phyloP scores from a whole-genome alignment of 805 yeast species.

The Ogataea minuta region DNA sequence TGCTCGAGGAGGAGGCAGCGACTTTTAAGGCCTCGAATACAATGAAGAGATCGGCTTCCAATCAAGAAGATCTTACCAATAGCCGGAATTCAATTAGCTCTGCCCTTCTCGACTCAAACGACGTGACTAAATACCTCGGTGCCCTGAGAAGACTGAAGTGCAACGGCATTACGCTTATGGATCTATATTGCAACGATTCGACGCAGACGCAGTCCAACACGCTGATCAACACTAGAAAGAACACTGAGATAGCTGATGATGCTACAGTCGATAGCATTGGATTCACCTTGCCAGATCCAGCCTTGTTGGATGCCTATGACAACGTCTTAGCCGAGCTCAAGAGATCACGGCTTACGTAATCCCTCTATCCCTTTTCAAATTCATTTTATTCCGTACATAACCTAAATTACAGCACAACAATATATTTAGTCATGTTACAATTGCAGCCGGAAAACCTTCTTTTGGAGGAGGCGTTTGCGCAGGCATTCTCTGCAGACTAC shows the following conservation, averaged over 20 bases:
- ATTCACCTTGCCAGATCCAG: neutral
- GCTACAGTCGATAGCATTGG: slow-evolving; percentile 6
- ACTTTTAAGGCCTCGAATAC: slow-evolving; percentile 16
- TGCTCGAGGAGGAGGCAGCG: slow-evolving; percentile 24
- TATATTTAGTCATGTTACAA: slow-evolving; percentile 67
- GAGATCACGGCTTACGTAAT: neutral
- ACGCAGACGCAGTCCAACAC: slow-evolving; percentile 17
- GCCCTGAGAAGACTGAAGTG: slow-evolving; percentile 39
- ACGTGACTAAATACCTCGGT: slow-evolving; percentile 38
- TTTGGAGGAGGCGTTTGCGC: slow-evolving; percentile 75
- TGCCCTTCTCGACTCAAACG: slow-evolving; percentile 34
- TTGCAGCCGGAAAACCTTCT: slow-evolving; percentile 82
- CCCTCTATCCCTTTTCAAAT: no score
- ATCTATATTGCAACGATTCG: slow-evolving; percentile 21
- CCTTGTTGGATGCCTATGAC: slow-evolving; percentile 23
- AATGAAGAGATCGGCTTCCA: slow-evolving; percentile 5
- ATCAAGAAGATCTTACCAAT: slow-evolving; percentile 1
- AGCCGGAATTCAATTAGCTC: slow-evolving; percentile 36
- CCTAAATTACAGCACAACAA: neutral
- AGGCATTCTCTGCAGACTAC: slow-evolving; percentile 53
- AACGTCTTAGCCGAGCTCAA: slow-evolving; percentile 25
- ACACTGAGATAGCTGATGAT: neutral
- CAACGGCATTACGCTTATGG: slow-evolving; percentile 41
- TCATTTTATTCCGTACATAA: no score
- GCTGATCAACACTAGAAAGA: slow-evolving; percentile 13